A percentile compares a stretch with the other conserved stretches of the same genome.
These are phyloP conservation scores for Alternaria infectoria DNA, from an alignment of 2,329 filamentous ascomycete species.

Conservation along the genomic window DNA sequence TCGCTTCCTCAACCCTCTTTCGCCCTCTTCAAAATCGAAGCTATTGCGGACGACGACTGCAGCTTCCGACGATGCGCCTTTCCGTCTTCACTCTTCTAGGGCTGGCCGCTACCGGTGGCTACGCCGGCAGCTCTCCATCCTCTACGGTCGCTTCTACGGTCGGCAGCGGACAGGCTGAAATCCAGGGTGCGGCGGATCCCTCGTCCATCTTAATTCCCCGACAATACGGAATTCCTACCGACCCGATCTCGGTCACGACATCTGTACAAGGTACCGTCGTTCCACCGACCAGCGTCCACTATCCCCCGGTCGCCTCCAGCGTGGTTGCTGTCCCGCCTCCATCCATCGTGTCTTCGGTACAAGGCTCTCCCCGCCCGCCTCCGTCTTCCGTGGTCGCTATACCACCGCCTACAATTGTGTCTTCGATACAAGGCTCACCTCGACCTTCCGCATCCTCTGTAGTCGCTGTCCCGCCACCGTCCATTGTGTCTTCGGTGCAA, in stretches of 20 bases:
- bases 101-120: background rate
- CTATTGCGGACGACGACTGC: background rate
- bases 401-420: background rate
- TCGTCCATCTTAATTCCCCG: background rate
- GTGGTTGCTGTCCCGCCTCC: background rate
- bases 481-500: background rate
- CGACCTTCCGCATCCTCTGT: background rate
- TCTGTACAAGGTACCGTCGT: background rate
- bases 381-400: background rate
- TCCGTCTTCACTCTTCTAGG: background rate
- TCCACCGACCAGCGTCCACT: background rate
- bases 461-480: background rate
- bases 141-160: conserved; percentile 7
- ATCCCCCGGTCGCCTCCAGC: background rate
- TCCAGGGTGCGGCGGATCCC: background rate
- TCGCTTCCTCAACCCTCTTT: background rate
- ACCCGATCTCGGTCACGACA: background rate
- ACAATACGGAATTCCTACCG: background rate
- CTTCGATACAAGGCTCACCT: background rate
- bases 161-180: background rate
- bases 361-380: background rate
- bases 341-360: background rate
- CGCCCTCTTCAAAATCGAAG: background rate
- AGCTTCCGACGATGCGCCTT: background rate
- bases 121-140: background rate